Evolutionary conservation across 2,329 filamentous ascomycete genomes (phyloP).

Genomic region (Diplocarpon mali): DNA sequence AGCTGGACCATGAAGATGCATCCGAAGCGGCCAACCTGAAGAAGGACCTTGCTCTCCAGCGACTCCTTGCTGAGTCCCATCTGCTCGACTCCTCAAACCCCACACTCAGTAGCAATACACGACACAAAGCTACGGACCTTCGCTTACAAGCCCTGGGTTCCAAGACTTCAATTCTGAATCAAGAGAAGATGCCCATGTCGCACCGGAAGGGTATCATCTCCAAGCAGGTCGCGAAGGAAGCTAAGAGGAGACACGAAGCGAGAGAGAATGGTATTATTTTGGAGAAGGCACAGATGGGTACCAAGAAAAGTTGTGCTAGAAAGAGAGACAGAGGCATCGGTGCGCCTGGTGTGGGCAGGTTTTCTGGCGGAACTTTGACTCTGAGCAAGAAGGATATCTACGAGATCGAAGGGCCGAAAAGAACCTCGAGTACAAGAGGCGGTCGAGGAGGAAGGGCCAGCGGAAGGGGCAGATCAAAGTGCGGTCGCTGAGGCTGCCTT

Average conservation of each 20-base stretch:
- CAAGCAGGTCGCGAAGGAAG: slow-evolving; percentile 55
- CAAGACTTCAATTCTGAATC: slow-evolving; percentile 62
- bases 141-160: slow-evolving; percentile 72
- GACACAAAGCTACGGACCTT: slow-evolving; percentile 73
- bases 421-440: slow-evolving; percentile 23
- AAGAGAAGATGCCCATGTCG: slow-evolving; percentile 81
- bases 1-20: slow-evolving; percentile 38
- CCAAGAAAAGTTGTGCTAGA: slow-evolving; percentile 30
- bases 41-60: slow-evolving; percentile 85
- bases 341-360: slow-evolving; percentile 67
- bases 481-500: slow-evolving; percentile 9
- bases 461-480: slow-evolving; percentile 19
- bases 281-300: slow-evolving; percentile 41
- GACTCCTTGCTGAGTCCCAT: slow-evolving; percentile 83
- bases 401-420: slow-evolving; percentile 49
- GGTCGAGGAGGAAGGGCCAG: slow-evolving; percentile 26
- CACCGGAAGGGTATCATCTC: slow-evolving; percentile 75
- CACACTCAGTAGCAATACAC: slow-evolving; percentile 48
- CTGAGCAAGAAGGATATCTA: slow-evolving; percentile 68
- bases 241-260: slow-evolving; percentile 64
- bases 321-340: slow-evolving; percentile 53
- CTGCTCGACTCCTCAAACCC: slow-evolving; percentile 56
- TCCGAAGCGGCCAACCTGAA: slow-evolving; percentile 61
- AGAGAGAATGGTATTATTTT: slow-evolving; percentile 84
- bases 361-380: slow-evolving; percentile 67